phyloP scores from a whole-genome alignment of 23 red algal genomes.

The Gracilaria domingensis region DNA sequence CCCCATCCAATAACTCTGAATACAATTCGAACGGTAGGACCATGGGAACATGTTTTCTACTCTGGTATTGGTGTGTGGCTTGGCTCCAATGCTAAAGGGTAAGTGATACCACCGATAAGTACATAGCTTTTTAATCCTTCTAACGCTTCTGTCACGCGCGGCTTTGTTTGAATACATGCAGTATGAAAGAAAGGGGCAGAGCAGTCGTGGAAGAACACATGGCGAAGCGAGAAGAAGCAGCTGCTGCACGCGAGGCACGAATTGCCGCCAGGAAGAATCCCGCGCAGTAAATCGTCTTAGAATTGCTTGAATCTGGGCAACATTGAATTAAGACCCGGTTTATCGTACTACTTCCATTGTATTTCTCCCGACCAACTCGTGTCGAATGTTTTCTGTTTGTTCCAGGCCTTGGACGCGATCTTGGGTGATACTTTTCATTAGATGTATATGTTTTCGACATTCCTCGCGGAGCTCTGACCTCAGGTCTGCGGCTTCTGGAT shows the following conservation, averaged over 20 bases:
- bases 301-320: neutral
- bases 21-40: slow-evolving; percentile 11
- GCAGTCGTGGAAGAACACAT: slow-evolving; percentile 18
- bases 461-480: slow-evolving; percentile 27
- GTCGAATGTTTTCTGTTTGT: neutral
- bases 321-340: neutral
- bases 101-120: neutral
- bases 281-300: slow-evolving; percentile 22
- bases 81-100: slow-evolving; percentile 50
- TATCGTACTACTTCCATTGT: slow-evolving; percentile 15
- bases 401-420: neutral
- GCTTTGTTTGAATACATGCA: neutral
- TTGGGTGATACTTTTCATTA: slow-evolving; percentile 18
- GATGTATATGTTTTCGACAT: slow-evolving; percentile 23
- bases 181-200: slow-evolving; percentile 31
- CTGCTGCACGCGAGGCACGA: slow-evolving; percentile 30
- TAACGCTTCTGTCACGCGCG: neutral
- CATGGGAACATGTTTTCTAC: slow-evolving; percentile 61
- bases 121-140: neutral
- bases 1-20: neutral
- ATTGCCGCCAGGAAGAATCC: slow-evolving; percentile 32
- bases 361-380: slow-evolving; percentile 3
- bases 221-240: slow-evolving; percentile 39
- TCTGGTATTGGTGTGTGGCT: slow-evolving; percentile 46
- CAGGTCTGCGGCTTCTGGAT: slow-evolving; percentile 45